These are phyloP conservation scores for Gossypium schwendimanii DNA, from an alignment of 441 rosid genomes.

Conservation along the genomic window DNA sequence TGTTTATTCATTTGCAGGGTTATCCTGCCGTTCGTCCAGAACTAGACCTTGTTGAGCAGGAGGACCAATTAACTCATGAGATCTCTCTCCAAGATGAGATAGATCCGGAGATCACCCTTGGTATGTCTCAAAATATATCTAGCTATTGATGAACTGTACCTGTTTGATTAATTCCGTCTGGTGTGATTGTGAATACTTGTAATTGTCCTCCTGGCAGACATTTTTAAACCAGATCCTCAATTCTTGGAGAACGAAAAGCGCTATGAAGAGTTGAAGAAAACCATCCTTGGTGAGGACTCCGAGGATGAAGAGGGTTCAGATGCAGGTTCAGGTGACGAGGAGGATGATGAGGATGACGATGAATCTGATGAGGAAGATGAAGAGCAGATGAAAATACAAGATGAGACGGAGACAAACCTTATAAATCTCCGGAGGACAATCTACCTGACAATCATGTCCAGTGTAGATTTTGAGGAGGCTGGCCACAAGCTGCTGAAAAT, in stretches of 20 bases:
- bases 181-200: not conserved
- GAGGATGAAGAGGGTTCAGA: conserved; percentile 78
- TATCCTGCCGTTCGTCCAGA: conserved; percentile 88
- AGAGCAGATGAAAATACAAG: conserved; percentile 64
- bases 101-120: conserved; percentile 68
- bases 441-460: conserved; percentile 91
- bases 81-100: conserved; percentile 61
- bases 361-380: conserved; percentile 22
- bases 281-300: conserved; percentile 70
- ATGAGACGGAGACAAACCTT: conserved; percentile 92
- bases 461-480: conserved; percentile 97
- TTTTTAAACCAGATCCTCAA: conserved; percentile 72
- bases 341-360: conserved; percentile 20
- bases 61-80: conserved; percentile 76
- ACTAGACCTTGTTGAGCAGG: conserved; percentile 74
- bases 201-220: conserved; percentile 44
- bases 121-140: conserved; percentile 35
- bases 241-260: conserved; percentile 74
- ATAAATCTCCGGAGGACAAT: conserved; percentile 89
- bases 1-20: conserved; percentile 44
- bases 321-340: conserved; percentile 51
- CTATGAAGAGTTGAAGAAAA: conserved; percentile 81
- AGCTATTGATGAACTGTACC: not conserved
- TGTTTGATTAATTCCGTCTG: conserved; percentile 8
- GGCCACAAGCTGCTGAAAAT: conserved; percentile 90